phyloP scores from a whole-genome alignment of 1,139 yeast species.

The Debaryomyces coudertii region DNA sequence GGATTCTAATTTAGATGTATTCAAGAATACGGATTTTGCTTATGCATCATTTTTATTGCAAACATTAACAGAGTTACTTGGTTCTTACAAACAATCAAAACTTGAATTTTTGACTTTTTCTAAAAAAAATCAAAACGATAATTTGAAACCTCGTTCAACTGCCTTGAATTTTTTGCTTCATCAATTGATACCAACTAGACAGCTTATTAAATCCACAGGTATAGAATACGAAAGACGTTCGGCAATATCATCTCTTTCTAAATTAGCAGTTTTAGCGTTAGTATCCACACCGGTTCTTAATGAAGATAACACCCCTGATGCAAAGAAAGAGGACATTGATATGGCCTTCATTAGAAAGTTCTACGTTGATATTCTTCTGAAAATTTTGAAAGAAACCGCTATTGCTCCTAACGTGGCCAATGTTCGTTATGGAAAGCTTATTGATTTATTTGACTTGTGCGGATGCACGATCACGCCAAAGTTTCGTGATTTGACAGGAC shows the following conservation, averaged over 20 bases:
- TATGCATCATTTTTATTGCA: constrained; percentile 72
- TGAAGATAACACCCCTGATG: constrained; percentile 44
- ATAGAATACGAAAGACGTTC: constrained; percentile 41
- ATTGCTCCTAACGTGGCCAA: constrained; percentile 26
- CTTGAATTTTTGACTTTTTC: constrained; percentile 81
- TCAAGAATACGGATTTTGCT: constrained; percentile 53
- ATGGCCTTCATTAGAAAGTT: constrained; percentile 74
- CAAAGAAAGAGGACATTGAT: constrained; percentile 63
- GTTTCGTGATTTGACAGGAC: constrained; percentile 46
- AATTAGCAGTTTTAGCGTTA: constrained; percentile 59
- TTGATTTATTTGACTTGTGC: constrained; percentile 59
- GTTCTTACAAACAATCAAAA: constrained; percentile 80
- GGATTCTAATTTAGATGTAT: constrained; percentile 32
- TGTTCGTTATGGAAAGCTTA: constrained; percentile 54
- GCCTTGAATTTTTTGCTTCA: constrained; percentile 77
- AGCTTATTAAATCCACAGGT: constrained; percentile 35
- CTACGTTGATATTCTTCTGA: constrained; percentile 70
- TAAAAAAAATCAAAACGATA: constrained; percentile 36
- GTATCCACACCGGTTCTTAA: constrained; percentile 55
- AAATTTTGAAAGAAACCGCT: constrained; percentile 58
- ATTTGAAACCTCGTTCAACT: constrained; percentile 65
- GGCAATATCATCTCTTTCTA: constrained; percentile 55
- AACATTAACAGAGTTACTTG: constrained; percentile 67
- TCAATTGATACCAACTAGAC: constrained; percentile 66
- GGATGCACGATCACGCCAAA: constrained; percentile 47